A percentile compares a stretch with the other conserved stretches of the same genome.
Evolutionary conservation across 2,329 filamentous ascomycete genomes (phyloP).

Genomic region (Beauveria asiatica): DNA sequence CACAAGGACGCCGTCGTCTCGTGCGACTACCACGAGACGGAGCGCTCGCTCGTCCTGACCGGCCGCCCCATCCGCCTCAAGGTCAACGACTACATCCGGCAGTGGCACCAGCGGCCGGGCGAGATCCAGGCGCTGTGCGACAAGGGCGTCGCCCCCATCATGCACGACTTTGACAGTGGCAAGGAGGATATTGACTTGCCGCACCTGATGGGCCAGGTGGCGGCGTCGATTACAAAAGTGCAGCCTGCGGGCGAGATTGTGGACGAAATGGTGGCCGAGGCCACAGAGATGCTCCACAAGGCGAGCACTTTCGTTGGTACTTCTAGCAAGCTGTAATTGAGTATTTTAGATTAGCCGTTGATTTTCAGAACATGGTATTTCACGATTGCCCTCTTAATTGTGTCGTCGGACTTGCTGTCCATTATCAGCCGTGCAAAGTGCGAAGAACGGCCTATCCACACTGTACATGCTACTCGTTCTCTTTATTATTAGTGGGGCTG

Average conservation of each 20-base stretch:
- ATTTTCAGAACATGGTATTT: too few species aligned
- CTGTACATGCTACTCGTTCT: background rate
- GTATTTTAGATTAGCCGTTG: background rate
- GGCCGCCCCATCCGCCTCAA: slow-evolving; percentile 74
- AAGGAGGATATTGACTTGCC: slow-evolving; percentile 65
- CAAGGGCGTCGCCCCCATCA: slow-evolving; percentile 69
- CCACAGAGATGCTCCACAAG: slow-evolving; percentile 54
- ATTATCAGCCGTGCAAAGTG: slow-evolving; percentile 12
- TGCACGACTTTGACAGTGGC: slow-evolving; percentile 73
- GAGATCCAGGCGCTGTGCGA: slow-evolving; percentile 70
- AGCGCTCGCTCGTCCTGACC: slow-evolving; percentile 72
- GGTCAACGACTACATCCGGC: slow-evolving; percentile 73
- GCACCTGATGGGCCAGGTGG: slow-evolving; percentile 90
- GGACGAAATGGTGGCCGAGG: slow-evolving; percentile 79
- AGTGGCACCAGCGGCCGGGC: slow-evolving; percentile 69
- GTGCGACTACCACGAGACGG: slow-evolving; percentile 72
- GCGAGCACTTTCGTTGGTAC: slow-evolving; percentile 51
- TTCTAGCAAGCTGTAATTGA: slow-evolving; percentile 33
- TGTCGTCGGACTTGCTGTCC: background rate
- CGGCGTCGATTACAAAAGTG: slow-evolving; percentile 65
- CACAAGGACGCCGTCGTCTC: slow-evolving; percentile 79
- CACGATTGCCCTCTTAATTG: background rate
- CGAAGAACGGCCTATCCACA: background rate
- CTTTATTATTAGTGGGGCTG: background rate
- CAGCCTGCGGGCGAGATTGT: slow-evolving; percentile 79